Percentiles rank a stretch among this genome's conserved stretches.
phyloP scores from a whole-genome alignment of 2,329 filamentous ascomycete species.

The Didymellaceae sp. region DNA sequence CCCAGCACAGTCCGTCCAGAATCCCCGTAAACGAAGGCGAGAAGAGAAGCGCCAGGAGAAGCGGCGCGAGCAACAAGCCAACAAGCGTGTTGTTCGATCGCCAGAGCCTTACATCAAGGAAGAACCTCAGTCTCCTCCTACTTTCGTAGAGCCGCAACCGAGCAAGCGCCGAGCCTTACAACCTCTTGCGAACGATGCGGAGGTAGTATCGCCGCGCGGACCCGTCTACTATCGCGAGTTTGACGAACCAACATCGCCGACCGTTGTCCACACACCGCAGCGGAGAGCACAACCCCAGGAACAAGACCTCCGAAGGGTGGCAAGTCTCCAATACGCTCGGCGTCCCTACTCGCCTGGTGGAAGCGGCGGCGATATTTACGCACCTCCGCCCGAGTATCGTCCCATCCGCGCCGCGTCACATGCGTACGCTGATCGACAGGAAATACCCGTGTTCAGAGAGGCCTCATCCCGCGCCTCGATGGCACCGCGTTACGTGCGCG shows the following conservation, averaged over 20 bases:
- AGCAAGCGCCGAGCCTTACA: conserved; percentile 51
- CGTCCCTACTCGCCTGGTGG: conserved; percentile 50
- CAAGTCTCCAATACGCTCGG: conserved; percentile 56
- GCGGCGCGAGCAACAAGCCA: conserved; percentile 47
- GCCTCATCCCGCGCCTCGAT: conserved; percentile 46
- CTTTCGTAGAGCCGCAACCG: conserved; percentile 54
- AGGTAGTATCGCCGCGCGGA: conserved; percentile 49
- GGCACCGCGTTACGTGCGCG: conserved; percentile 49
- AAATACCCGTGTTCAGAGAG: conserved; percentile 47
- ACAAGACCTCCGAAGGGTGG: conserved; percentile 56
- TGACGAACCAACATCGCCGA: conserved; percentile 49
- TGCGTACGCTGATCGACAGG: conserved; percentile 50
- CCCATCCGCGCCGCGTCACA: conserved; percentile 52
- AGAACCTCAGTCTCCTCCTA: conserved; percentile 67
- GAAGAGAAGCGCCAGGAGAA: conserved; percentile 48
- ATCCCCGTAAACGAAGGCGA: conserved; percentile 60
- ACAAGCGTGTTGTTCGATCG: conserved; percentile 40
- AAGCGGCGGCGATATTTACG: conserved; percentile 43
- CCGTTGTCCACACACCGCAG: conserved; percentile 47
- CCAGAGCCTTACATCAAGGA: conserved; percentile 65
- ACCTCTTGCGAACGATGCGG: conserved; percentile 45
- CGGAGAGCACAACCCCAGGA: conserved; percentile 52
- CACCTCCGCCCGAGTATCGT: conserved; percentile 44
- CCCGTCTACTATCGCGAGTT: conserved; percentile 59
- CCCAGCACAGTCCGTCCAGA: conserved; percentile 51